Evolutionary conservation across 345 rosid genomes (phyloP), one percentile per base, ranked within the genome.

Genomic region (Streptanthus diversifolius): DNA sequence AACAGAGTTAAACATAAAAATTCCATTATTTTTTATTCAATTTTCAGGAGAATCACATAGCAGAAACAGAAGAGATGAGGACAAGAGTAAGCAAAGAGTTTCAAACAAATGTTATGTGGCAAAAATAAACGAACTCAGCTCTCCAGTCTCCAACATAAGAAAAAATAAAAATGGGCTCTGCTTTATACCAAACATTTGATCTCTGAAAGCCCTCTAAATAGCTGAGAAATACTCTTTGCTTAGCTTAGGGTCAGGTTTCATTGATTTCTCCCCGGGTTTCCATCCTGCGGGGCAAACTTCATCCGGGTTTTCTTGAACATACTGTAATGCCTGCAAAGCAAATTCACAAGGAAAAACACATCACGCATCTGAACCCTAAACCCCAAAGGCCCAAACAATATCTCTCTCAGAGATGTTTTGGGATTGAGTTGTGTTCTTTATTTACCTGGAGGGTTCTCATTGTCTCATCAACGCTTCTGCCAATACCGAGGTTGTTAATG

Each of bases 251-350:
- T 91, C 89, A 29, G 87, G 93, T 78, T 93, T 93, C 98, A 91
- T 89, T 53, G 97, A 91, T 71, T 83, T 91, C 70, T 89, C 95
- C 10, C 96, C 92, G 0, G 97, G 92, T 82, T 91, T 87, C 98
- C 96, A 93, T 40, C 92, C 97, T 7, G 97, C 96, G 2, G 97
- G 98, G 79, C 96, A 89, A 56, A 91, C 96, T 73, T 90, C 98
- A 49, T 93, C 96, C 2, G 95, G 95, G 44, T 88, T 93, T 37
- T 93, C 96, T 66, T 93, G 95, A 68, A 93, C 96, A 4, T 88
- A 88, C 74, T 85, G 95, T 84, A 91, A 78, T 49, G 96, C 98
- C 95, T 91, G 85, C 82, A 47, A 47, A 33, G 32, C 32, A 43
- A 2, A 68, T 8, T 6, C 24, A 8, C 41, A 40, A 41, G 7